Evolutionary conservation across 1,284 basidiomycete species (phyloP).

Genomic region (Phlebopus sp.): DNA sequence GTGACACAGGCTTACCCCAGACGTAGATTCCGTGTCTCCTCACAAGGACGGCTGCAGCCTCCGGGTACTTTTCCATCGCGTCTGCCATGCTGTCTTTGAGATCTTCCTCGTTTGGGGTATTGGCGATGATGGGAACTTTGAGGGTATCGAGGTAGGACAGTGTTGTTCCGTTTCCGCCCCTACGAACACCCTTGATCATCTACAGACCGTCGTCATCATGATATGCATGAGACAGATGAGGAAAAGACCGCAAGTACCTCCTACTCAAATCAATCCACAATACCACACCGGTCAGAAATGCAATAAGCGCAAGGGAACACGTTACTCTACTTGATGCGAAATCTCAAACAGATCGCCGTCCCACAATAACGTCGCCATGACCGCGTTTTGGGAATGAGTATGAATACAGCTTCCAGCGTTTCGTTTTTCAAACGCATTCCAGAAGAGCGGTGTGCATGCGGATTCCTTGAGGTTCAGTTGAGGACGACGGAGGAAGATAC

Average conservation of each 20-base stretch:
- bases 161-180: slow-evolving; percentile 67
- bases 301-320: slow-evolving; percentile 3
- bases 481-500: slow-evolving; percentile 74
- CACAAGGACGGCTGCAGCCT: slow-evolving; percentile 78
- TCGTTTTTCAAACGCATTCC: slow-evolving; percentile 81
- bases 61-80: slow-evolving; percentile 76
- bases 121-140: slow-evolving; percentile 85
- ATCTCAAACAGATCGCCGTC: slow-evolving; percentile 66
- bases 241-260: slow-evolving; percentile 33
- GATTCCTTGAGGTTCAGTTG: slow-evolving; percentile 69
- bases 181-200: slow-evolving; percentile 89
- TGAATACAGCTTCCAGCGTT: slow-evolving; percentile 82
- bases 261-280: slow-evolving; percentile 20
- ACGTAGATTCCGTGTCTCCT: slow-evolving; percentile 82
- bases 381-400: slow-evolving; percentile 84
- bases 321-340: slow-evolving; percentile 67
- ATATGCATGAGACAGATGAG: neutral
- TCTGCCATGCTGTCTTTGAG: slow-evolving; percentile 81
- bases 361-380: slow-evolving; percentile 81
- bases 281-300: neutral
- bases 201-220: slow-evolving; percentile 25
- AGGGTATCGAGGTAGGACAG: slow-evolving; percentile 82
- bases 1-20: slow-evolving; percentile 56
- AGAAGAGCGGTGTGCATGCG: slow-evolving; percentile 86
- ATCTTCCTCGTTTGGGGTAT: slow-evolving; percentile 86